Percentiles rank a stretch among this genome's conserved stretches.
phyloP scores from a whole-genome alignment of 2,329 filamentous ascomycete species.

The Ascochyta viciae-villosae region DNA sequence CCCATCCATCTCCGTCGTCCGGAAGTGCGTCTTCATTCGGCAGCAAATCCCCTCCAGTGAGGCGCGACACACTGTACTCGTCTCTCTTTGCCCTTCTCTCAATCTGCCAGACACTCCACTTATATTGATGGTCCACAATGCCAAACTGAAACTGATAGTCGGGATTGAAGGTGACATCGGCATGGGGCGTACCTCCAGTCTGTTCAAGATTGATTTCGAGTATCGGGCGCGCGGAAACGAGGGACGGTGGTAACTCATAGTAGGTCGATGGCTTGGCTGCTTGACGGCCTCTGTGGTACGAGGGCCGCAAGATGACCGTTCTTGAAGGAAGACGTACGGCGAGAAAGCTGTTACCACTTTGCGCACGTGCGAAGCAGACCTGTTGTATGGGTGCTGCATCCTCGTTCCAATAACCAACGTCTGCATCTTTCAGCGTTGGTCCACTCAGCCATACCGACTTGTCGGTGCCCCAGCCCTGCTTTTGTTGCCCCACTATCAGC shows the following conservation, averaged over 20 bases:
- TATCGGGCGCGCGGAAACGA: constrained; percentile 64
- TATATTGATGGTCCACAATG: constrained; percentile 69
- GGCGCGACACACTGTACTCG: constrained; percentile 45
- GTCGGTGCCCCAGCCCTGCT: constrained; percentile 62
- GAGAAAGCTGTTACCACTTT: constrained; percentile 55
- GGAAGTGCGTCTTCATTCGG: not conserved
- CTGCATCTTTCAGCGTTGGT: constrained; percentile 51
- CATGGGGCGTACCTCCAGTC: constrained; percentile 64
- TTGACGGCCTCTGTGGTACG: constrained; percentile 22
- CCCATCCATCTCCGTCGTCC: constrained; percentile 56
- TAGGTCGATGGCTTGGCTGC: constrained; percentile 23
- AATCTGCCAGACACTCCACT: constrained; percentile 74
- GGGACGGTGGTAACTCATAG: constrained; percentile 52
- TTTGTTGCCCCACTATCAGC: constrained; percentile 57
- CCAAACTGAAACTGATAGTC: constrained; percentile 67
- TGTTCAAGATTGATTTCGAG: constrained; percentile 59
- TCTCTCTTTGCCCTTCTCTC: constrained; percentile 28
- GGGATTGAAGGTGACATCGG: constrained; percentile 71
- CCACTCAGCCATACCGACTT: constrained; percentile 58
- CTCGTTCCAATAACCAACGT: constrained; percentile 63
- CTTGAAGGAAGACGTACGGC: constrained; percentile 58
- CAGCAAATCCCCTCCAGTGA: constrained; percentile 35
- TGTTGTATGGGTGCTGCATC: constrained; percentile 63
- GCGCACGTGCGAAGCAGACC: constrained; percentile 57
- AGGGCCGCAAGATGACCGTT: constrained; percentile 57